phyloP scores from a whole-genome alignment of 345 rosid genomes.

The Eucalyptus curtisii region DNA sequence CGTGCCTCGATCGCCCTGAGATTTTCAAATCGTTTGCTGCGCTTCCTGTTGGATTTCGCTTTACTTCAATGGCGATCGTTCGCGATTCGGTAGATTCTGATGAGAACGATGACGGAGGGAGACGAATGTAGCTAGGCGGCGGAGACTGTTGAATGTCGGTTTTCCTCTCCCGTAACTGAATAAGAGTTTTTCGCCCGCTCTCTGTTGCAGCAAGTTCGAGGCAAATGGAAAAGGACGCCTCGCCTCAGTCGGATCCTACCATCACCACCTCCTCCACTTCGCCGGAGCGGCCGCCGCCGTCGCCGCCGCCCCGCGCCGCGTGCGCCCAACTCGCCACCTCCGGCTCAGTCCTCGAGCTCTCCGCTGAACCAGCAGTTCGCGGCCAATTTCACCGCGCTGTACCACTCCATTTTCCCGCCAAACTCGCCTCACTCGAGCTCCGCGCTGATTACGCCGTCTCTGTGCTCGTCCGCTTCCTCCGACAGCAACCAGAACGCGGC shows the following conservation, averaged over 20 bases:
- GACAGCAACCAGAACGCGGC: background rate
- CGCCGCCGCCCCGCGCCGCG: background rate
- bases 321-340: constrained; percentile 12
- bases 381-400: constrained; percentile 37
- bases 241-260: constrained; percentile 15
- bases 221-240: constrained; percentile 18
- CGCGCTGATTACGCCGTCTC: constrained; percentile 34
- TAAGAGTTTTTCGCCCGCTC: background rate
- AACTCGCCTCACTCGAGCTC: constrained; percentile 27
- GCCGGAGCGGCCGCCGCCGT: background rate
- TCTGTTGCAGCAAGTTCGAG: background rate
- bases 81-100: background rate
- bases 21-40: background rate
- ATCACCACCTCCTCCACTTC: constrained; percentile 4
- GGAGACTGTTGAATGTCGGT: background rate
- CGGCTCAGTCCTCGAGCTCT: background rate
- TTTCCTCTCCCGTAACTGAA: background rate
- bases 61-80: background rate
- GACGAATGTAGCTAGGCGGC: background rate
- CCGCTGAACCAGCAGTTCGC: constrained; percentile 8
- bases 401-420: constrained; percentile 61
- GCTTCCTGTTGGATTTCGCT: background rate
- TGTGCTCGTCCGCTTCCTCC: constrained; percentile 29
- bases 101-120: background rate
- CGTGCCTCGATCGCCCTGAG: background rate